Conservation (phyloP, 2,329 filamentous ascomycete genomes). For the Coniochaeta hoffmannii region DNA sequence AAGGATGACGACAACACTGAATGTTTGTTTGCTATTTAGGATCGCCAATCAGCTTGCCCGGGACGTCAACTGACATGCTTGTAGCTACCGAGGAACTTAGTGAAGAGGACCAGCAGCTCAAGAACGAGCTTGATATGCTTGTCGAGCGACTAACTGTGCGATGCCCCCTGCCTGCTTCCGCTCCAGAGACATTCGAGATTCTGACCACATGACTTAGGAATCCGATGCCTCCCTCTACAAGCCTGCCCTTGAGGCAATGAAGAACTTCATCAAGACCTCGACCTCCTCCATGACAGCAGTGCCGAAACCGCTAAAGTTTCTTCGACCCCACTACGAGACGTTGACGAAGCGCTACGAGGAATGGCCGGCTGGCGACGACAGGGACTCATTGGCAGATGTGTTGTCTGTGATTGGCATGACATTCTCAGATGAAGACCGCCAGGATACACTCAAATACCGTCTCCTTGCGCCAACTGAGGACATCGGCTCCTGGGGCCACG, state of each 20-base stretch:
- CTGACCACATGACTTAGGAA: constrained; percentile 51
- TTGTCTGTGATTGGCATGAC: constrained; percentile 98
- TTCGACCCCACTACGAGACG: constrained; percentile 91
- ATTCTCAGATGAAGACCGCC: constrained; percentile 89
- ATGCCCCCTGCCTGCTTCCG: not conserved
- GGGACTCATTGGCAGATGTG: constrained; percentile 87
- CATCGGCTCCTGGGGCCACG: constrained; percentile 95
- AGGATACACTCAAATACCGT: constrained; percentile 94
- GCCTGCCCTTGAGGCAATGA: constrained; percentile 89
- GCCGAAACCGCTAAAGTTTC: constrained; percentile 95
- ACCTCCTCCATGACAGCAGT: constrained; percentile 99
- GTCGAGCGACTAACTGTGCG: constrained; percentile 84
- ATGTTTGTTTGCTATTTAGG: constrained; percentile 26
- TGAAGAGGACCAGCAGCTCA: constrained; percentile 97
- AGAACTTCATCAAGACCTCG: constrained; percentile 96
- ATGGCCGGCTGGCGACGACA: constrained; percentile 79
- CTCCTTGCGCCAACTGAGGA: constrained; percentile 84
- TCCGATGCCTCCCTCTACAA: constrained; percentile 82
- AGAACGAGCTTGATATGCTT: constrained; percentile 95
- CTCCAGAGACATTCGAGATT: constrained; percentile 6
- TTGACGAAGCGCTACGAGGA: constrained; percentile 82
- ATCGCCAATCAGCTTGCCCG: constrained; percentile 3
- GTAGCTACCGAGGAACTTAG: constrained; percentile 74
- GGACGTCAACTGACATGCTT: constrained; percentile 15
- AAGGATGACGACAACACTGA: constrained; percentile 63